These are phyloP conservation scores for Aspergillus fumigatus DNA, from an alignment of 2,329 filamentous ascomycete species.

Conservation along the genomic window DNA sequence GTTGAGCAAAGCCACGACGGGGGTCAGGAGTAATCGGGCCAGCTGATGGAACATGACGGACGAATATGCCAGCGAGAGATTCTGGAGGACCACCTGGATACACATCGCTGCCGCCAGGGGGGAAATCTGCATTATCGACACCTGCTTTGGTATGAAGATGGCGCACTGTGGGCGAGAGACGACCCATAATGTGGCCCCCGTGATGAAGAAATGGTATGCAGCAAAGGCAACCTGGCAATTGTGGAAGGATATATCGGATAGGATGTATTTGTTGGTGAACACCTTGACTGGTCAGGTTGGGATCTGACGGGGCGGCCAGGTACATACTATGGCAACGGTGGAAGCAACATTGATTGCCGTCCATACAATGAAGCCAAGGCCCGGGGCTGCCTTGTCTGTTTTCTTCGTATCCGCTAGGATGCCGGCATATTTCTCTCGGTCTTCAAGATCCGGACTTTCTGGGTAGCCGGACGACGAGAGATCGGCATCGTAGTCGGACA, in stretches of 20 bases:
- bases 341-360: conserved; percentile 16
- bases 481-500: conserved; percentile 2
- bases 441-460: background rate
- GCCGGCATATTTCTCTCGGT: conserved; percentile 1
- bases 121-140: conserved; percentile 12
- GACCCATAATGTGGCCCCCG: conserved; percentile 15
- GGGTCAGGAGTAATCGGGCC: conserved; percentile 17
- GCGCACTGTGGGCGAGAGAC: conserved; percentile 14
- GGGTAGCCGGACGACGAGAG: background rate
- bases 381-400: background rate
- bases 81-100: conserved; percentile 19
- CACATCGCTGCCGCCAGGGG: conserved; percentile 19
- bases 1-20: conserved; percentile 15
- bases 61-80: conserved; percentile 17
- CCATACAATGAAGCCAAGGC: conserved; percentile 12
- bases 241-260: conserved; percentile 15
- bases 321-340: conserved; percentile 18
- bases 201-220: conserved; percentile 20
- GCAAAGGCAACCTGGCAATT: conserved; percentile 20
- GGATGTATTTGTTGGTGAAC: conserved; percentile 20
- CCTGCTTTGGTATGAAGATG: conserved; percentile 14
- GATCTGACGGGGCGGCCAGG: background rate
- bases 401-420: conserved; percentile 2
- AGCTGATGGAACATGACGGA: conserved; percentile 22
- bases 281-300: conserved; percentile 8